A percentile compares a stretch with the other conserved stretches of the same genome.
These are phyloP conservation scores for Hepatocystis sp. DNA, from an alignment of 169 alveolate genomes.

Conservation along the genomic window DNA sequence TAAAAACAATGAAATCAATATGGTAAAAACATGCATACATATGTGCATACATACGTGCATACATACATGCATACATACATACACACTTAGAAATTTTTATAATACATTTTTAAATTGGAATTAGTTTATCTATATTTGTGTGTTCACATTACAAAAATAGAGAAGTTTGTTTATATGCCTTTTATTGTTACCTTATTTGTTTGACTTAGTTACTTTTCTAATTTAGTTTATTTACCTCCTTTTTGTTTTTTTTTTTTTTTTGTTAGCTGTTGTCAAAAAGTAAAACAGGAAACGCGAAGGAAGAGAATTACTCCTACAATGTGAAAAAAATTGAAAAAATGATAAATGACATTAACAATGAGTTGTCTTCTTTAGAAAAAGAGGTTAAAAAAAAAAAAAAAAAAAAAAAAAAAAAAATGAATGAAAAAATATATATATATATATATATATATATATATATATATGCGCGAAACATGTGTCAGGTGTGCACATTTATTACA, in stretches of 20 bases:
- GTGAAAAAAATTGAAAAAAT: constrained; percentile 70
- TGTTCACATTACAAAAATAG: no score
- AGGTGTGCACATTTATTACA: no score
- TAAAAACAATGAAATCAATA: constrained; percentile 51
- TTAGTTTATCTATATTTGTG: no score
- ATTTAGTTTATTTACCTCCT: no score
- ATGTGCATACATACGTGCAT: no score
- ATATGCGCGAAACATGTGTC: no score
- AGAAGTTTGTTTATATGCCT: no score
- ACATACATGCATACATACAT: no score
- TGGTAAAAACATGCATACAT: constrained; percentile 27
- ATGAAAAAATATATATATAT: background rate
- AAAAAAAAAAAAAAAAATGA: background rate
- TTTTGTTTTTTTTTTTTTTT: constrained; percentile 2
- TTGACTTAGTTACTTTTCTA: background rate
- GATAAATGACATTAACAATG: constrained; percentile 56
- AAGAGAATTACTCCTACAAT: constrained; percentile 59
- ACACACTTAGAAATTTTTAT: no score
- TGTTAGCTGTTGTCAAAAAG: constrained; percentile 40
- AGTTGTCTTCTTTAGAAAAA: constrained; percentile 56
- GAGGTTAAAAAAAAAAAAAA: constrained; percentile 22
- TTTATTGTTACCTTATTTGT: no score
- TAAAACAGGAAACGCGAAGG: constrained; percentile 32
- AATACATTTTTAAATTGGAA: no score
- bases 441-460: no score